A percentile compares a stretch with the other conserved stretches of the same genome.
phyloP scores from a whole-genome alignment of 1,284 basidiomycete genomes.

The Cutaneotrichosporon sp. region DNA sequence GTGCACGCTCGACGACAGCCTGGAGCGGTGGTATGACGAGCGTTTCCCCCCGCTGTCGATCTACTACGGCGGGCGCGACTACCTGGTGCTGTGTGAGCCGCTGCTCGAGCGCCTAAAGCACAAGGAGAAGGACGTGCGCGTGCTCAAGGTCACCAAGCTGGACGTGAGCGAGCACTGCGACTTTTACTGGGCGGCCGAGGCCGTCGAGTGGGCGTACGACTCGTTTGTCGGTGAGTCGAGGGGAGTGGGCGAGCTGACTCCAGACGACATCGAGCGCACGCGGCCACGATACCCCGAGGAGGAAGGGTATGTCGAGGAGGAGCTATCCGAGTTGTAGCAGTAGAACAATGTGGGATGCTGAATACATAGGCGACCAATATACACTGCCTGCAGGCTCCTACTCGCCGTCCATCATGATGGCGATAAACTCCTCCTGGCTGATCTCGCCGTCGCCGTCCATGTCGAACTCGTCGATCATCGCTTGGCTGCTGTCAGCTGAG shows the following conservation, averaged over 20 bases:
- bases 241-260: neutral
- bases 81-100: constrained; percentile 58
- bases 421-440: constrained; percentile 63
- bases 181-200: constrained; percentile 62
- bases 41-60: constrained; percentile 62
- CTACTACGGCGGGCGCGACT: constrained; percentile 60
- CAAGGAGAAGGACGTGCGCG: constrained; percentile 58
- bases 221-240: constrained; percentile 51
- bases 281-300: constrained; percentile 45
- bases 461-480: constrained; percentile 99
- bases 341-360: neutral
- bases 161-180: constrained; percentile 58
- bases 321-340: neutral
- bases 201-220: constrained; percentile 62
- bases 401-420: constrained; percentile 94
- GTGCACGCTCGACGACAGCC: constrained; percentile 59
- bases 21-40: constrained; percentile 61
- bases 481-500: constrained; percentile 67
- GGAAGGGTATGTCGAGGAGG: constrained; percentile 5
- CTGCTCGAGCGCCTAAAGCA: constrained; percentile 57
- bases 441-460: constrained; percentile 98
- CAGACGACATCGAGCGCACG: constrained; percentile 49
- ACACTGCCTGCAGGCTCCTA: constrained; percentile 45
- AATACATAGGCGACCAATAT: constrained; percentile 5
- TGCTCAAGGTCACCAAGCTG: constrained; percentile 59